Percentiles rank a stretch among this genome's conserved stretches.
phyloP scores from a whole-genome alignment of 805 yeast genomes.

The Wickerhamiella galacta region DNA sequence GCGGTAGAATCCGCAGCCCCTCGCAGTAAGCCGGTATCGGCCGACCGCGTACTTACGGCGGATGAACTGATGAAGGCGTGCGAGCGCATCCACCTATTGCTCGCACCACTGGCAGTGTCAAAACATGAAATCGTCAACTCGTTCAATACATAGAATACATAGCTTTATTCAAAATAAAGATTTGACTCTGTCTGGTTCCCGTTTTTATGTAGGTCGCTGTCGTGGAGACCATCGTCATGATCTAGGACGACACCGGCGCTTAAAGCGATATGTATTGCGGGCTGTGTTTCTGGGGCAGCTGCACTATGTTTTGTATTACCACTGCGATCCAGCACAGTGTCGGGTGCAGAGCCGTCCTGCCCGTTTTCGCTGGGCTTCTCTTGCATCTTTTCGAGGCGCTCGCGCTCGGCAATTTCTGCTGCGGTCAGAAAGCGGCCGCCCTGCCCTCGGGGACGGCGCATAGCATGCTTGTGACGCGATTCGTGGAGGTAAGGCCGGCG shows the following conservation, averaged over 20 bases:
- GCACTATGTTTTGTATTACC: not conserved
- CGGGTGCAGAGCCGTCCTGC: not conserved
- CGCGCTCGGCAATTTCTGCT: conserved; percentile 54
- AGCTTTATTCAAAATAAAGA: too few species aligned
- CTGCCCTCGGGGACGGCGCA: conserved; percentile 98
- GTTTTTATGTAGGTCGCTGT: not conserved
- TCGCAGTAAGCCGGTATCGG: too few species aligned
- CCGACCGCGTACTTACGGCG: too few species aligned
- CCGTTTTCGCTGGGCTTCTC: conserved; percentile 3
- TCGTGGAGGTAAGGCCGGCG: conserved; percentile 91
- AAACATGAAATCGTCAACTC: too few species aligned
- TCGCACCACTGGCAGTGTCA: too few species aligned
- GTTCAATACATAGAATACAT: too few species aligned
- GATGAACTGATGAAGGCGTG: too few species aligned
- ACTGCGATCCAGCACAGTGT: not conserved
- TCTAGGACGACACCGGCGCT: not conserved
- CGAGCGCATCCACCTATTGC: too few species aligned
- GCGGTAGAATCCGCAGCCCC: too few species aligned
- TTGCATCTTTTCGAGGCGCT: conserved; percentile 23
- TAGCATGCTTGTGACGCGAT: conserved; percentile 95
- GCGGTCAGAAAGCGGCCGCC: conserved; percentile 96
- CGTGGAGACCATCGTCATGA: not conserved
- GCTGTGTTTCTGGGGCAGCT: not conserved
- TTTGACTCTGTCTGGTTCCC: too few species aligned
- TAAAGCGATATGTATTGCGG: not conserved